Evolutionary conservation across 768 basidiomycete genomes (phyloP).

Genomic region (Porphyrellus cyaneotinctus): DNA sequence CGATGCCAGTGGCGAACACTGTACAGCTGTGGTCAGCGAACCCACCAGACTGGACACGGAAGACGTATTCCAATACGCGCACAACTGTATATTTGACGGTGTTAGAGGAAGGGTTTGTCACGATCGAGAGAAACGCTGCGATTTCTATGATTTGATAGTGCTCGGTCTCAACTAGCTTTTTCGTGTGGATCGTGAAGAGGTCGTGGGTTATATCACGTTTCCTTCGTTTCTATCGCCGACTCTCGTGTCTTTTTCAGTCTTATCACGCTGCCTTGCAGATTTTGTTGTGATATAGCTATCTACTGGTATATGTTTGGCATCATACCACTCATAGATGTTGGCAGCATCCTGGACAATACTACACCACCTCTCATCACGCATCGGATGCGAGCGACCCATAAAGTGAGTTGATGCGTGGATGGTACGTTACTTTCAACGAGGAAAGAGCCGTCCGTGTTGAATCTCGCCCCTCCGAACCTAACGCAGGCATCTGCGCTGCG

Average conservation of each 20-base stretch:
- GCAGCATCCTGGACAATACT: not conserved
- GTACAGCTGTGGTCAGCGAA: slow-evolving; percentile 12
- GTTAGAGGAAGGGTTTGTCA: slow-evolving; percentile 20
- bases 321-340: not conserved
- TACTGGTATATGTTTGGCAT: not conserved
- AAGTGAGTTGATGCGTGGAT: not conserved
- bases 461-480: no score
- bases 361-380: not conserved
- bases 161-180: slow-evolving; percentile 10
- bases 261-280: not conserved
- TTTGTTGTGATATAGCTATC: not conserved
- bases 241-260: not conserved
- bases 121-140: not conserved
- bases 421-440: not conserved
- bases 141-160: slow-evolving; percentile 11
- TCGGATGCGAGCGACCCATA: not conserved
- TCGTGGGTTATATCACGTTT: not conserved
- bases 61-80: slow-evolving; percentile 3
- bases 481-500: no score
- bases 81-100: slow-evolving; percentile 14
- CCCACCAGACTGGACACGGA: slow-evolving; percentile 4
- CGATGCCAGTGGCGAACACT: slow-evolving; percentile 16
- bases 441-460: not conserved
- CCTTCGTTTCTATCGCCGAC: not conserved
- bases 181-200: not conserved